Conservation (phyloP, 2,329 filamentous ascomycete species). For the Colletotrichum sp. region DNA sequence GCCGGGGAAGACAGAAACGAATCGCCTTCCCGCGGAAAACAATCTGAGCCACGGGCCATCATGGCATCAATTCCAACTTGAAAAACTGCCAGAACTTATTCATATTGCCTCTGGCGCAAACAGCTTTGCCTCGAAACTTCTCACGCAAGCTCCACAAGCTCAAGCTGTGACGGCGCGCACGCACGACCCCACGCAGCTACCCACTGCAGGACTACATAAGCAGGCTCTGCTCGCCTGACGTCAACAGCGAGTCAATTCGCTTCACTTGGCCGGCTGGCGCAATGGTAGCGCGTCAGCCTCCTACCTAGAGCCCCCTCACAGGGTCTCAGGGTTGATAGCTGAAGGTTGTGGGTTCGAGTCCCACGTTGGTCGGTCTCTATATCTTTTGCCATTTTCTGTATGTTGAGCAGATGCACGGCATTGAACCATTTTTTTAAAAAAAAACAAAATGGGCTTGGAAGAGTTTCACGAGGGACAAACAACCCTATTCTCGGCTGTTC, state of each 20-base stretch:
- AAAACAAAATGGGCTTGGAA: too few species aligned
- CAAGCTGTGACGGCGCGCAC: not conserved
- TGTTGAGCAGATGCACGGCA: too few species aligned
- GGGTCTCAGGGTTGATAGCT: not conserved
- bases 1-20: not conserved
- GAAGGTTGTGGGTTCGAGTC: constrained; percentile 23
- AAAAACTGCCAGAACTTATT: not conserved
- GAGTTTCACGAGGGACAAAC: too few species aligned
- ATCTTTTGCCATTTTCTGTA: not conserved
- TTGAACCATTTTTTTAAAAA: too few species aligned
- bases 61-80: not conserved
- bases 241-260: not conserved
- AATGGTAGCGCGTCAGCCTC: constrained; percentile 22
- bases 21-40: not conserved
- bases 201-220: not conserved
- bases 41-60: accelerated
- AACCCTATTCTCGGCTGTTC: too few species aligned
- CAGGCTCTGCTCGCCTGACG: not conserved
- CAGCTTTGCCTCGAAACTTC: not conserved
- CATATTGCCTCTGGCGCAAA: not conserved
- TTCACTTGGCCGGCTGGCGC: constrained; percentile 16
- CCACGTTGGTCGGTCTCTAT: constrained; percentile 13
- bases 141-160: not conserved
- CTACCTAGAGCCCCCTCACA: not conserved
- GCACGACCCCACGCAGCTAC: not conserved